Conservation (phyloP, 1,139 yeast genomes). For the Nakaseomyces kungkrabaensis region DNA sequence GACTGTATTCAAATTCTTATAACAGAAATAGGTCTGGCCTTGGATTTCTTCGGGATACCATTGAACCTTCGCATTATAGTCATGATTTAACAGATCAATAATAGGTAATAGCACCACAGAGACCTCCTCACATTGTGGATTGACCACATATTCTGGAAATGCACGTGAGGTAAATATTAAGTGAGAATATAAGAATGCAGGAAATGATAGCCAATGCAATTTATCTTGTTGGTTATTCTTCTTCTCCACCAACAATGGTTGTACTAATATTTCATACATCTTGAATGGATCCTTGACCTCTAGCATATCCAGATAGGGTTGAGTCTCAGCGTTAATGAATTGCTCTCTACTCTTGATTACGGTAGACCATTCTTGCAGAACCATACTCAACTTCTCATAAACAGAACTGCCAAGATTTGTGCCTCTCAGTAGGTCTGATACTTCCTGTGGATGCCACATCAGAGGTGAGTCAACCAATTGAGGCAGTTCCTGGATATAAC, state of each 20-base stretch:
- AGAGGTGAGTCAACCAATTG: slow-evolving; percentile 49
- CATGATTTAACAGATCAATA: slow-evolving; percentile 69
- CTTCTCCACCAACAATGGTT: not conserved
- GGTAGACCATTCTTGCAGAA: slow-evolving; percentile 28
- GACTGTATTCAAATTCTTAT: slow-evolving; percentile 17
- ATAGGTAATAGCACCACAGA: slow-evolving; percentile 65
- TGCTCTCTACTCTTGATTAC: slow-evolving; percentile 5
- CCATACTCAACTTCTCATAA: slow-evolving; percentile 24
- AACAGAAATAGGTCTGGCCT: slow-evolving; percentile 13
- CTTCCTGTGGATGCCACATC: slow-evolving; percentile 49
- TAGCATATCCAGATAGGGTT: slow-evolving; percentile 6
- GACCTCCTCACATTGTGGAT: slow-evolving; percentile 19
- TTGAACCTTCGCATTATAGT: slow-evolving; percentile 46
- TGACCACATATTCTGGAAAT: slow-evolving; percentile 53
- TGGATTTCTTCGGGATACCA: slow-evolving; percentile 41
- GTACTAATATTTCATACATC: slow-evolving; percentile 7
- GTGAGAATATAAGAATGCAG: slow-evolving; percentile 65
- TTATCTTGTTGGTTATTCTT: not conserved
- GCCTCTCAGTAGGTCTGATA: slow-evolving; percentile 40
- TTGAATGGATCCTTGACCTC: slow-evolving; percentile 4
- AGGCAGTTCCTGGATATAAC: slow-evolving; percentile 55
- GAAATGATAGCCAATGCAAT: slow-evolving; percentile 49
- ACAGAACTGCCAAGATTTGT: slow-evolving; percentile 44
- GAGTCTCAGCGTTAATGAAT: slow-evolving; percentile 1
- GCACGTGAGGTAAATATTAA: slow-evolving; percentile 66